Conservation (phyloP, 495 filamentous ascomycete genomes). For the Trichodelitschia bisporula region DNA sequence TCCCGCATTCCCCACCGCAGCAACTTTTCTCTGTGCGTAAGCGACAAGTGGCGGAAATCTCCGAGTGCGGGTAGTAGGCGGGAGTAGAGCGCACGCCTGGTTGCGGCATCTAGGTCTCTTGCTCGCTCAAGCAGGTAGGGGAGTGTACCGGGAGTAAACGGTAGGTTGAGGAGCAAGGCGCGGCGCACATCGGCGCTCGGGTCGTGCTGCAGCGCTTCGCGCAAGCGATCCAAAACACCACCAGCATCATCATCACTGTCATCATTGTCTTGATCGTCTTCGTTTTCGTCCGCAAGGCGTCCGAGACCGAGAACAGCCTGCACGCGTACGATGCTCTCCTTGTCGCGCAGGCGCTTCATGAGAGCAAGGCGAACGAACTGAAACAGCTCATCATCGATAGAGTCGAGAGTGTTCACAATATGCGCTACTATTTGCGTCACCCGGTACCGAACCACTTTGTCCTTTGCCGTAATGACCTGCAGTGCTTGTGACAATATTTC, state of each 20-base stretch:
- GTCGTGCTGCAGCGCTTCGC: constrained; percentile 85
- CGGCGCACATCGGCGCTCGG: constrained; percentile 80
- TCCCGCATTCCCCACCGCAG: constrained; percentile 89
- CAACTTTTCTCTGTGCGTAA: constrained; percentile 90
- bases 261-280: constrained; percentile 25
- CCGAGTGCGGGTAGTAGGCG: constrained; percentile 70
- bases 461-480: constrained; percentile 52
- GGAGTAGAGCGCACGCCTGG: constrained; percentile 66
- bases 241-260: constrained; percentile 35
- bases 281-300: constrained; percentile 56
- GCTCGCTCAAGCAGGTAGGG: constrained; percentile 81
- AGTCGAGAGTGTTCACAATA: constrained; percentile 71
- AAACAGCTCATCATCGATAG: constrained; percentile 75
- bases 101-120: constrained; percentile 63
- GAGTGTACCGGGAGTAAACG: constrained; percentile 56
- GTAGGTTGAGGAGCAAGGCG: constrained; percentile 68
- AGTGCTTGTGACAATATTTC: constrained; percentile 44
- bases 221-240: constrained; percentile 53
- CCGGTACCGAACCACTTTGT: constrained; percentile 79
- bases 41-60: constrained; percentile 84
- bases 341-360: constrained; percentile 68
- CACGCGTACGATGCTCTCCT: constrained; percentile 71
- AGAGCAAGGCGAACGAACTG: constrained; percentile 50
- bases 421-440: constrained; percentile 73
- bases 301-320: constrained; percentile 86